phyloP scores from a whole-genome alignment of 148 eudicot genomes.

The Chenopodium quinoa region DNA sequence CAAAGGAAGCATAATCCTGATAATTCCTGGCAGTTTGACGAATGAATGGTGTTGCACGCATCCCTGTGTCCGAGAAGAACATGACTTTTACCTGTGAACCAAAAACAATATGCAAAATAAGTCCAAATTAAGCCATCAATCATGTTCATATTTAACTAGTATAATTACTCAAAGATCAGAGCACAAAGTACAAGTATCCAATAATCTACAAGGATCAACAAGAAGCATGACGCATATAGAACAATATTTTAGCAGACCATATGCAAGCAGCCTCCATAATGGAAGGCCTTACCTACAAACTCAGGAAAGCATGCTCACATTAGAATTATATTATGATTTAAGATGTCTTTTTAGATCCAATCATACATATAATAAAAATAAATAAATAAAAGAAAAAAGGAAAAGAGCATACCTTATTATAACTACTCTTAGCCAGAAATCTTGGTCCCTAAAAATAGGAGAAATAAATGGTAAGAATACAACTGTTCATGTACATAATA shows the following conservation, averaged over 20 bases:
- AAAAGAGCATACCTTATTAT: constrained; percentile 60
- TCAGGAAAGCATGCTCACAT: not conserved
- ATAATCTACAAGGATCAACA: not conserved
- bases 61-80: constrained; percentile 84
- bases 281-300: not conserved
- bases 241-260: not conserved
- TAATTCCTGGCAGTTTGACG: constrained; percentile 73
- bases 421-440: constrained; percentile 67
- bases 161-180: not conserved
- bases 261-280: not conserved
- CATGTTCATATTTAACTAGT: not conserved
- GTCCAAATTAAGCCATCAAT: not conserved
- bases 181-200: constrained; percentile 3
- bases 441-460: constrained; percentile 58
- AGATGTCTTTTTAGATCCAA: not conserved
- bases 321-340: too few relatives aligned
- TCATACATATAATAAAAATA: too few relatives aligned
- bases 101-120: constrained; percentile 9
- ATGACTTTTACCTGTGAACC: constrained; percentile 70
- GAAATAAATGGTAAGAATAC: not conserved
- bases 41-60: constrained; percentile 88
- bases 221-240: not conserved
- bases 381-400: not conserved
- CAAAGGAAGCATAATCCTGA: constrained; percentile 82
- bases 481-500: not conserved